A percentile compares a stretch with the other conserved stretches of the same genome.
phyloP scores from a whole-genome alignment of 2,329 filamentous ascomycete species.

The Trichophyton verrucosum region DNA sequence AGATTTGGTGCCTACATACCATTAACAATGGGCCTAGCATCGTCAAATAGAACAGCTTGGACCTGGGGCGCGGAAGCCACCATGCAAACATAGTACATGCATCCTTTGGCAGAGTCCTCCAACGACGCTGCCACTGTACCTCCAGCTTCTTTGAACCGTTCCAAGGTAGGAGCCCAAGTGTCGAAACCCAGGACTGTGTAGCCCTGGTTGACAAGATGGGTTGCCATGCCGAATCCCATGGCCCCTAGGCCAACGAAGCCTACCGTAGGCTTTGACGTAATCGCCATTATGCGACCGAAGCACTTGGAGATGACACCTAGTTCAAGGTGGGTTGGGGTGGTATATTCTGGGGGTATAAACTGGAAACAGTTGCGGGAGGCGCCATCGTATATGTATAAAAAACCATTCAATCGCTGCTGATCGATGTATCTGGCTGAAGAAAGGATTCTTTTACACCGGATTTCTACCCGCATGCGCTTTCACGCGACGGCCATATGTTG shows the following conservation, averaged over 20 bases:
- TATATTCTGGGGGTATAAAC: not conserved
- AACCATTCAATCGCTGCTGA: not conserved
- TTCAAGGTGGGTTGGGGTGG: too few species aligned
- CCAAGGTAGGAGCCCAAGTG: conserved; percentile 53
- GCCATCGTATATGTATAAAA: not conserved
- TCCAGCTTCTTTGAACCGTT: conserved; percentile 51
- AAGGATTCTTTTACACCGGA: not conserved
- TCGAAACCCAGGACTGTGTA: conserved; percentile 60
- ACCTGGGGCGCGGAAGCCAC: conserved; percentile 61
- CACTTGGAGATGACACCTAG: too few species aligned
- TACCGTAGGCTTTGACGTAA: conserved; percentile 35
- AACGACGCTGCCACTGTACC: conserved; percentile 49
- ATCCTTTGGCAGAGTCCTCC: conserved; percentile 47
- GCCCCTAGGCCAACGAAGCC: conserved; percentile 65
- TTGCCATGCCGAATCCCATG: conserved; percentile 76
- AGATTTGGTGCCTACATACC: not conserved
- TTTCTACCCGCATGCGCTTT: not conserved
- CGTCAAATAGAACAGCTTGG: conserved; percentile 52
- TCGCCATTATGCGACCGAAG: not conserved
- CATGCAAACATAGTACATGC: conserved; percentile 57
- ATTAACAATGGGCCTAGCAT: conserved; percentile 37
- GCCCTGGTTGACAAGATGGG: conserved; percentile 54
- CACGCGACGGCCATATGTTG: not conserved
- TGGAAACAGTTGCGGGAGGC: not conserved
- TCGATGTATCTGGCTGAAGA: not conserved